A percentile compares a stretch with the other conserved stretches of the same genome.
These are phyloP conservation scores for Cronartium ribicola DNA, from an alignment of 1,284 basidiomycete genomes.

Conservation along the genomic window DNA sequence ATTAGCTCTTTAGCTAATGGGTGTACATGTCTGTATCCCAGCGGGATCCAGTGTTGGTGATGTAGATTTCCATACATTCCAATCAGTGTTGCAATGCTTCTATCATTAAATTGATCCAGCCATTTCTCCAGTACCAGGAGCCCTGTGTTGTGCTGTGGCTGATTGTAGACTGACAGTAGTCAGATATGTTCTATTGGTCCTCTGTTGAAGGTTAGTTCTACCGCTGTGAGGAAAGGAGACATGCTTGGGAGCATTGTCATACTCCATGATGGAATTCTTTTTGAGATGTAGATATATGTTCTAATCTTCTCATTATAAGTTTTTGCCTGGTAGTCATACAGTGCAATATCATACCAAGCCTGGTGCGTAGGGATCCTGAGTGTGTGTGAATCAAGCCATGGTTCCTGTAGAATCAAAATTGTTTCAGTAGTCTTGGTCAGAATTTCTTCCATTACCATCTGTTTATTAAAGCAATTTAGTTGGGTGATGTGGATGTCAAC, in stretches of 20 bases:
- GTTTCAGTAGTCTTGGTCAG: neutral
- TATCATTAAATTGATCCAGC: neutral
- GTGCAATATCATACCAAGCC: neutral
- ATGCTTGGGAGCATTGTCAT: neutral
- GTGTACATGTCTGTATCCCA: neutral
- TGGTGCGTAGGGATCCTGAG: neutral
- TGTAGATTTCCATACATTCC: neutral
- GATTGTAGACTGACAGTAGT: neutral
- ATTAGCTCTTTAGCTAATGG: neutral
- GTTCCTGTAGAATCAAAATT: conserved; percentile 14
- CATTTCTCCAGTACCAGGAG: conserved; percentile 5
- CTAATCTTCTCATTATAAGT: neutral
- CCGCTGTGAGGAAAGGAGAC: neutral
- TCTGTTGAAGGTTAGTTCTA: neutral
- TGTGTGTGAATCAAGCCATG: conserved; percentile 7
- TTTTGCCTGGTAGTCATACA: neutral
- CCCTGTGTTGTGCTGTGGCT: neutral
- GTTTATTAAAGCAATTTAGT: neutral
- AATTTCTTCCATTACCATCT: neutral
- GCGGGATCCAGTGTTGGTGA: neutral
- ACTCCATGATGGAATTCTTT: neutral
- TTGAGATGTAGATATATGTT: conserved; percentile 2
- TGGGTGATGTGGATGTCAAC: neutral
- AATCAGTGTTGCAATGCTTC: neutral
- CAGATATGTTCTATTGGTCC: neutral